Conservation (phyloP, 176 grass and related monocot species). For the Triticum aestivum region IWGSC_CS_RefSeq_v2.1 NC_057809.1:485902217-485902716, state of each 20-base stretch:
- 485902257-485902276: not conserved
- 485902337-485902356: not conserved
- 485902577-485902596: slow-evolving; percentile 51
- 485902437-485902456: slow-evolving; percentile 5
- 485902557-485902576: slow-evolving; percentile 16
- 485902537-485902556: too few species aligned
- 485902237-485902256: not conserved
- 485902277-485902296: not conserved
- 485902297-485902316: not conserved
- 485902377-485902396: not conserved
- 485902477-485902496: slow-evolving; percentile 38
- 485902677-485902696: not conserved
- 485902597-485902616: slow-evolving; percentile 40
- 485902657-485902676: not conserved
- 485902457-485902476: slow-evolving; percentile 51
- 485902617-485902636: slow-evolving; percentile 51
- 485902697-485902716: not conserved
- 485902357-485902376: not conserved
- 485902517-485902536: not conserved
- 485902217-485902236: not conserved
- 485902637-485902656: slow-evolving; percentile 47
- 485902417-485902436: slow-evolving; percentile 34
- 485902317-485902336: not conserved
- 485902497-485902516: slow-evolving; percentile 21
- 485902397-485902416: not conserved